phyloP scores from a whole-genome alignment of 2,329 filamentous ascomycete species.

The Camptophora hylomeconis region DNA sequence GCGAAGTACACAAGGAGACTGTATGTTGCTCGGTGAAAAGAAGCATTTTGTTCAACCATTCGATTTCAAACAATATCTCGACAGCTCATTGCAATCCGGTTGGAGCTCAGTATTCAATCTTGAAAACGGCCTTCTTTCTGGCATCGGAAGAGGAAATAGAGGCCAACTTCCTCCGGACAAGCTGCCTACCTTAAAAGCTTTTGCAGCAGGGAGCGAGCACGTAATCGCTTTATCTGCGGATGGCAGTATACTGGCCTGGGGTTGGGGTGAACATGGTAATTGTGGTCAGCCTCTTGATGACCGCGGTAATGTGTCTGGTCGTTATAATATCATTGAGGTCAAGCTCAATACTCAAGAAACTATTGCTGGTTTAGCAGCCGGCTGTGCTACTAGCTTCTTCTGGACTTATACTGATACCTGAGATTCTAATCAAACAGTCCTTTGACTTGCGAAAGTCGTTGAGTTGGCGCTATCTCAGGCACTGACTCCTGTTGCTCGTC shows the following conservation, averaged over 20 bases:
- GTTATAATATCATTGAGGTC: conserved; percentile 51
- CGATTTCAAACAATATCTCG: too few species aligned
- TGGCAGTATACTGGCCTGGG: conserved; percentile 68
- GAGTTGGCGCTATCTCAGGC: conserved; percentile 31
- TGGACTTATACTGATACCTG: too few species aligned
- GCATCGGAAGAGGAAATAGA: conserved; percentile 78
- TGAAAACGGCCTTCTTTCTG: conserved; percentile 32
- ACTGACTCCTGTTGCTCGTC: conserved; percentile 11
- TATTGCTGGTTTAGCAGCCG: conserved; percentile 58
- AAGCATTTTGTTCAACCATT: too few species aligned
- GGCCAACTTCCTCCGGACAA: conserved; percentile 59
- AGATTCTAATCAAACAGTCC: conserved; percentile 36
- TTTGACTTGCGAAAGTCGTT: conserved; percentile 35
- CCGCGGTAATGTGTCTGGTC: conserved; percentile 54
- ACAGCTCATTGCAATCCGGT: too few species aligned
- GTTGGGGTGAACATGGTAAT: conserved; percentile 97
- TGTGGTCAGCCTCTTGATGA: conserved; percentile 58
- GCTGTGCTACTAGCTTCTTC: conserved; percentile 72
- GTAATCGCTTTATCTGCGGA: conserved; percentile 55
- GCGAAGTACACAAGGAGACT: too few species aligned
- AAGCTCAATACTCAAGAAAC: conserved; percentile 12
- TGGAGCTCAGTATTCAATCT: too few species aligned
- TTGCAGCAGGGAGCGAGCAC: conserved; percentile 88
- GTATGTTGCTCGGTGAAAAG: too few species aligned
- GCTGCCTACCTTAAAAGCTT: conserved; percentile 44